Percentiles rank a stretch among this genome's conserved stretches.
These are phyloP conservation scores for Aspergillus tamarii DNA, from an alignment of 2,329 filamentous ascomycete species.

Conservation along the genomic window DNA sequence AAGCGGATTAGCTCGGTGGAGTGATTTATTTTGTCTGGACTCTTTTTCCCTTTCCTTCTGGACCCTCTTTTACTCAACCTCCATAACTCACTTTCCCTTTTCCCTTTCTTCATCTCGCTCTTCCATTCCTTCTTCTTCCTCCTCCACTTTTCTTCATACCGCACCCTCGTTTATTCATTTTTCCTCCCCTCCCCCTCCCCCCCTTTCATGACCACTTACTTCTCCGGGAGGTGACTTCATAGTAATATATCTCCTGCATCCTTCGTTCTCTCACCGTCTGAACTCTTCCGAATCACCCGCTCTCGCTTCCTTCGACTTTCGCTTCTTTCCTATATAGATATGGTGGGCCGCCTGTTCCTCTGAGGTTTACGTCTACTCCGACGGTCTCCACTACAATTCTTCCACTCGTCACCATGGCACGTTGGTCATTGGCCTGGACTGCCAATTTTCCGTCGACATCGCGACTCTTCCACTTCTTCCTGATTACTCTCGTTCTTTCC, in stretches of 20 bases:
- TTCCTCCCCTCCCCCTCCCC: background rate
- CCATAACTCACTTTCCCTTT: background rate
- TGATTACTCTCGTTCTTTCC: constrained; percentile 23
- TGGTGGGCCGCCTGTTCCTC: constrained; percentile 17
- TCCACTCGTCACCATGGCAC: constrained; percentile 18
- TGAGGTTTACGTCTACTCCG: constrained; percentile 10
- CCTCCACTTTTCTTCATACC: constrained; percentile 5
- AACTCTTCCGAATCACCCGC: constrained; percentile 1
- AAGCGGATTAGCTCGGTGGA: constrained; percentile 9
- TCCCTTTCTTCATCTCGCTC: background rate
- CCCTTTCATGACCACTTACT: background rate
- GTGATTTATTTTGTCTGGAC: constrained; percentile 1
- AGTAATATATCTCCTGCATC: constrained; percentile 3
- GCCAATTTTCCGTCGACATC: constrained; percentile 6
- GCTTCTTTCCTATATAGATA: constrained; percentile 9
- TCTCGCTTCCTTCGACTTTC: background rate
- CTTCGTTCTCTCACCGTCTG: background rate
- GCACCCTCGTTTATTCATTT: background rate
- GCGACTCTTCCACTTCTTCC: constrained; percentile 14
- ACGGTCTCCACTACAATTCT: constrained; percentile 20
- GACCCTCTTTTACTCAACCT: constrained; percentile 1
- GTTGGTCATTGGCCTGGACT: constrained; percentile 15
- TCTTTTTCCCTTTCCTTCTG: background rate
- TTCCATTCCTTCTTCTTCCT: background rate
- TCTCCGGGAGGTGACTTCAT: background rate